phyloP scores from a whole-genome alignment of 306 rosid species.

The Geum urbanum region DNA sequence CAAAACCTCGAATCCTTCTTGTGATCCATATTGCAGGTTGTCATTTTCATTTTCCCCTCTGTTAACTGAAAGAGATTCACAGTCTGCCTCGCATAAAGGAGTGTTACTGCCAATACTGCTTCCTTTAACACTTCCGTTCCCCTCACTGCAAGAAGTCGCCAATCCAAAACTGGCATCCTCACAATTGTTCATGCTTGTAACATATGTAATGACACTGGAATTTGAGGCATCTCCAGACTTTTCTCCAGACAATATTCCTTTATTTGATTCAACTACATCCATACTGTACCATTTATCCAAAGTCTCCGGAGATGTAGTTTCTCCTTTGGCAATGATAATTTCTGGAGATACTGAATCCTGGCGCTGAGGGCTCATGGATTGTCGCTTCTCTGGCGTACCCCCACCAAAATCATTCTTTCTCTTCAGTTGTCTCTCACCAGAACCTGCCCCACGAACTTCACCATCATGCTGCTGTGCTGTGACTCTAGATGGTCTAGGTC shows the following conservation, averaged over 20 bases:
- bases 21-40: constrained; percentile 30
- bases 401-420: constrained; percentile 33
- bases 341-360: constrained; percentile 34
- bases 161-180: constrained; percentile 48
- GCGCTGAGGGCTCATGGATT: constrained; percentile 29
- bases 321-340: constrained; percentile 17
- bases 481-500: constrained; percentile 49
- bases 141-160: constrained; percentile 33
- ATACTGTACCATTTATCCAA: constrained; percentile 18
- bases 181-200: constrained; percentile 50
- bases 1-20: constrained; percentile 60
- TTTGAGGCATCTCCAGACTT: constrained; percentile 45
- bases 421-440: constrained; percentile 32
- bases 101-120: constrained; percentile 28
- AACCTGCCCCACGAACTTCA: constrained; percentile 22
- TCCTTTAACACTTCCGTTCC: constrained; percentile 36
- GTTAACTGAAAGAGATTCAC: constrained; percentile 26
- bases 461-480: constrained; percentile 34
- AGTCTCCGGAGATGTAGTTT: constrained; percentile 29
- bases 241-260: constrained; percentile 36
- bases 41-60: constrained; percentile 25
- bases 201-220: constrained; percentile 52
- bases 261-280: constrained; percentile 35
- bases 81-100: constrained; percentile 28
- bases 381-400: constrained; percentile 27